Evolutionary conservation across 2,329 filamentous ascomycete genomes (phyloP).

Genomic region (Chrysosporium queenslandicum): DNA sequence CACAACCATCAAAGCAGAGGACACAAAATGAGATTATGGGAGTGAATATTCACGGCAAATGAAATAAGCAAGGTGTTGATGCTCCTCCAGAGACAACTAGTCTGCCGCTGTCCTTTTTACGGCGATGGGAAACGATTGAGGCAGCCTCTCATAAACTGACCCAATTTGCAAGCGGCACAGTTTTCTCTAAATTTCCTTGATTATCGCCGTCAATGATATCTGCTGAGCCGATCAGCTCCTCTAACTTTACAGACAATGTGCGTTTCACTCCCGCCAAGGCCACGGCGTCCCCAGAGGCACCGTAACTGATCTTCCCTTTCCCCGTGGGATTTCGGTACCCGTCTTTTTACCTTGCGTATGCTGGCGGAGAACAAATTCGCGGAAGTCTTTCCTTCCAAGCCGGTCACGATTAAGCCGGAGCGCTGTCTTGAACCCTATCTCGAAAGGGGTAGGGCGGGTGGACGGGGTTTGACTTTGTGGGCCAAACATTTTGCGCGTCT

Average conservation of each 20-base stretch:
- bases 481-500: conserved; percentile 53
- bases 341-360: conserved; percentile 31
- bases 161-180: too few species aligned
- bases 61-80: neutral
- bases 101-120: too few species aligned
- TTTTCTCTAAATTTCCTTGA: too few species aligned
- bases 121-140: too few species aligned
- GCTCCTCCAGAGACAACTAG: too few species aligned
- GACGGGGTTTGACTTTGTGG: conserved; percentile 94
- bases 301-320: conserved; percentile 48
- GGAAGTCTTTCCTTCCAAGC: conserved; percentile 14
- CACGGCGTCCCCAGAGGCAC: conserved; percentile 40
- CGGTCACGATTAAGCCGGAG: conserved; percentile 99
- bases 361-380: conserved; percentile 60
- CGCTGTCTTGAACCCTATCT: conserved; percentile 71
- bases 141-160: too few species aligned
- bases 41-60: neutral
- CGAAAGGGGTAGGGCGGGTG: conserved; percentile 75
- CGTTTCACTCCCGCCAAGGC: conserved; percentile 38
- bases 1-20: neutral
- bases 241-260: neutral
- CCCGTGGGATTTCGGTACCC: conserved; percentile 65
- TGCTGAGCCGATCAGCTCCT: neutral
- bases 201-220: too few species aligned
- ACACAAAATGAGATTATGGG: neutral